phyloP scores from a whole-genome alignment of 129 eudicot genomes.

The Flaveria ramosissima region DNA sequence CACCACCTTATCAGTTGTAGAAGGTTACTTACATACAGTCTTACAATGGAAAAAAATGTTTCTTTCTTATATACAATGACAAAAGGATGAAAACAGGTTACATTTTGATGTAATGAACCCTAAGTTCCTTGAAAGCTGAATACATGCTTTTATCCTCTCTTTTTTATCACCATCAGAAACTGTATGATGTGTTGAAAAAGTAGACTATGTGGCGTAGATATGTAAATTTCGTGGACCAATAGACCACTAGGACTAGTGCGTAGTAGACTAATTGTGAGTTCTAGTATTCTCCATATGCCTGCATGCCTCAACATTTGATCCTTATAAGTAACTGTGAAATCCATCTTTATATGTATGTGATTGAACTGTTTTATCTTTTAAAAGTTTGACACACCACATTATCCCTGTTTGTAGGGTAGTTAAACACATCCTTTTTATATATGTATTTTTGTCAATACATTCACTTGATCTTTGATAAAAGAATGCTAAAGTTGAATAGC shows the following conservation, averaged over 20 bases:
- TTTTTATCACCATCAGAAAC: conserved; percentile 4
- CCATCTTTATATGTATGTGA: not conserved
- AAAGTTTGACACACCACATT: not conserved
- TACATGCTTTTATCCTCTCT: not conserved
- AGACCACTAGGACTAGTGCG: not conserved
- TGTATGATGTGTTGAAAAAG: not conserved
- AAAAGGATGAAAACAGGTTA: not conserved
- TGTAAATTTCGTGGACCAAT: not conserved
- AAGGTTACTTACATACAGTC: not conserved
- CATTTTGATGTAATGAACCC: not conserved
- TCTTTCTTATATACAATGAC: not conserved
- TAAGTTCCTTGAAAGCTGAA: not conserved
- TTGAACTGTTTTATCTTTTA: not conserved
- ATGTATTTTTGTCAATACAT: not conserved
- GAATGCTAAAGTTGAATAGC: not conserved
- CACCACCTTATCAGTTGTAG: not conserved
- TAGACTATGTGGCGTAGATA: not conserved
- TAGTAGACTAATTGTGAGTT: not conserved
- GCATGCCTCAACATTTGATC: not conserved
- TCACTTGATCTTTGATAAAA: not conserved
- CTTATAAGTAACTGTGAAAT: not conserved
- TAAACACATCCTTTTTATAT: not conserved
- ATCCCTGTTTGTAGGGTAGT: not conserved
- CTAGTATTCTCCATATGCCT: not conserved
- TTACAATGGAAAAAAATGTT: not conserved